phyloP scores from a whole-genome alignment of 306 rosid genomes.

The Trifolium repens region DNA sequence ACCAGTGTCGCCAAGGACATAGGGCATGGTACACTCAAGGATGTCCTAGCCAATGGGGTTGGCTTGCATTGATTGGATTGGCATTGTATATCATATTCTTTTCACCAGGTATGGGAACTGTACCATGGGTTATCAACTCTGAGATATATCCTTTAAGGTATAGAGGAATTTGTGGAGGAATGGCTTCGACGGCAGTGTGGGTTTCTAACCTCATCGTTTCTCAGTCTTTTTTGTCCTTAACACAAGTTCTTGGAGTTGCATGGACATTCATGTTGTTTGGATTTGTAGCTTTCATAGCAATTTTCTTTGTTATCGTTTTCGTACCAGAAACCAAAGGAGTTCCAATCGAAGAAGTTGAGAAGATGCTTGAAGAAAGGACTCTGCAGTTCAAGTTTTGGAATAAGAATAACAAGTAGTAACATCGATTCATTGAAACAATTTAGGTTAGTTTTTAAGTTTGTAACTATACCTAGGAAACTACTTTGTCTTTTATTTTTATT shows the following conservation, averaged over 20 bases:
- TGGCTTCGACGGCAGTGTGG: conserved; percentile 58
- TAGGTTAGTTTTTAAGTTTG: too few relatives aligned
- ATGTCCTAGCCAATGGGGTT: conserved; percentile 62
- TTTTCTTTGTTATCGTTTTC: conserved; percentile 47
- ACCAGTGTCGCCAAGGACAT: conserved; percentile 20
- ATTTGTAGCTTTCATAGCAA: conserved; percentile 40
- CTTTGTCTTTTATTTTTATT: too few relatives aligned
- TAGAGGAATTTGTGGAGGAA: conserved; percentile 61
- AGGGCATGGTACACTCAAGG: conserved; percentile 61
- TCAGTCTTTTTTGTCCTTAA: conserved; percentile 52
- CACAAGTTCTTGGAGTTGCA: conserved; percentile 48
- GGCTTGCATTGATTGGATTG: conserved; percentile 49
- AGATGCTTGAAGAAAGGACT: conserved; percentile 46
- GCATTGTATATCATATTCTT: conserved; percentile 57
- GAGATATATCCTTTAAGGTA: conserved; percentile 61
- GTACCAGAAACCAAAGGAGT: conserved; percentile 67
- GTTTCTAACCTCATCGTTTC: conserved; percentile 57
- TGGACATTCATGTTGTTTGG: conserved; percentile 58
- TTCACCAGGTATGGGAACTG: conserved; percentile 66
- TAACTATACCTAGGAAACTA: too few relatives aligned
- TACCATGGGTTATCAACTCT: conserved; percentile 65
- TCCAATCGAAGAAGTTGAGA: conserved; percentile 61
- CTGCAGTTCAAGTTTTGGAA: conserved; percentile 59
- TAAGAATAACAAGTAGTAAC: neutral
- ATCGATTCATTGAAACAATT: too few relatives aligned